These are phyloP conservation scores for Arxiozyma slooffiae DNA, from an alignment of 1,139 yeast genomes.

Conservation along the genomic window DNA sequence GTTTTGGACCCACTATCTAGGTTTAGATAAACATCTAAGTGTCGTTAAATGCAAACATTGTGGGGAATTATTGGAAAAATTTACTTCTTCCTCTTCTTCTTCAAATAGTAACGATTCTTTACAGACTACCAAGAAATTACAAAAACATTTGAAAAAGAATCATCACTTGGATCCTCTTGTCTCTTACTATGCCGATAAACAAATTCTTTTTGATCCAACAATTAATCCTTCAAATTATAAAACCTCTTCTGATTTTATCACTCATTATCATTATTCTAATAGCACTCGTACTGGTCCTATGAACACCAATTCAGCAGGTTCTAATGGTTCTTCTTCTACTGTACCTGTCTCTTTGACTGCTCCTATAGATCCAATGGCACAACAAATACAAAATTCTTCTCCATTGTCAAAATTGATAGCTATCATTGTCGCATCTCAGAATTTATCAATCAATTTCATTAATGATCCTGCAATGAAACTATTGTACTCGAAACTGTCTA, in stretches of 20 bases:
- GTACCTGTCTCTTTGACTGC: background rate
- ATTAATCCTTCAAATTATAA: background rate
- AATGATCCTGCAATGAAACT: constrained; percentile 9
- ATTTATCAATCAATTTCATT: constrained; percentile 11
- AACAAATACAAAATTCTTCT: constrained; percentile 5
- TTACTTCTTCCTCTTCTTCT: background rate
- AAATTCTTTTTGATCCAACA: background rate
- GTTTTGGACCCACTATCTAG: constrained; percentile 15
- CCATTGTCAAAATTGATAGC: constrained; percentile 12
- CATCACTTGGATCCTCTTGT: constrained; percentile 10
- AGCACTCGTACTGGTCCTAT: background rate
- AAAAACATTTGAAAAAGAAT: constrained; percentile 9
- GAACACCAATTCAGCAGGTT: background rate
- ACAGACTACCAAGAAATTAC: constrained; percentile 1
- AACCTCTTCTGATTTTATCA: no score
- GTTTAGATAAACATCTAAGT: constrained; percentile 1
- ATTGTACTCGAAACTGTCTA: constrained; percentile 7
- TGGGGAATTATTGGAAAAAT: constrained; percentile 8
- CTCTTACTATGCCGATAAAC: background rate
- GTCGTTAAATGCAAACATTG: constrained; percentile 17
- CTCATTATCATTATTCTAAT: background rate
- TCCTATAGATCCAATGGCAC: background rate
- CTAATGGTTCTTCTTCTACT: background rate
- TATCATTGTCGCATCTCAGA: constrained; percentile 15
- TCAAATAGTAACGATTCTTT: constrained; percentile 1